phyloP scores from a whole-genome alignment of 2,329 filamentous ascomycete genomes.

The Xylaria multiplex region DNA sequence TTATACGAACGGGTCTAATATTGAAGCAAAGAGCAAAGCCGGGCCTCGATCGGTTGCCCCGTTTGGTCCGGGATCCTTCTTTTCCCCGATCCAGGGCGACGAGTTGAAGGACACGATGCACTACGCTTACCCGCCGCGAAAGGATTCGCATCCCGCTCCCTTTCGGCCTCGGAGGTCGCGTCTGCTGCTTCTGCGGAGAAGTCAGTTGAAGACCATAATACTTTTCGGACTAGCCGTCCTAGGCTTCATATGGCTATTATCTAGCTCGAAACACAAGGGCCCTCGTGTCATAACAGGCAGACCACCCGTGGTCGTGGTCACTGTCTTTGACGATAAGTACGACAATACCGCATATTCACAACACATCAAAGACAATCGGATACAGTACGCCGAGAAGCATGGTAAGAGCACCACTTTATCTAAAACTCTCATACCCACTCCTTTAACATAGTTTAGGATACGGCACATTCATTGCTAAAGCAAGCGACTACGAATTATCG shows the following conservation, averaged over 20 bases:
- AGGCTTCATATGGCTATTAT: slow-evolving; percentile 69
- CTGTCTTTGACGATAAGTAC: slow-evolving; percentile 76
- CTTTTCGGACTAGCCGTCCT: slow-evolving; percentile 65
- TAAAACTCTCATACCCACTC: too few species aligned
- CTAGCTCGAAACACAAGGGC: slow-evolving; percentile 49
- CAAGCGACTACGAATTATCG: slow-evolving; percentile 77
- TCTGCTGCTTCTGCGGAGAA: slow-evolving; percentile 66
- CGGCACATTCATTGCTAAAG: slow-evolving; percentile 80
- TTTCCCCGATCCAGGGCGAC: slow-evolving; percentile 17
- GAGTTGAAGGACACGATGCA: slow-evolving; percentile 70
- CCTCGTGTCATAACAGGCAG: slow-evolving; percentile 59
- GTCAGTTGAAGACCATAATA: slow-evolving; percentile 68
- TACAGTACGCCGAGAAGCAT: slow-evolving; percentile 85
- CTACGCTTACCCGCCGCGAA: slow-evolving; percentile 88
- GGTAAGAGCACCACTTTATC: slow-evolving; percentile 62
- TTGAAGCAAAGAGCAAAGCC: slow-evolving; percentile 7
- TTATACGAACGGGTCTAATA: slow-evolving; percentile 5
- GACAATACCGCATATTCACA: slow-evolving; percentile 75
- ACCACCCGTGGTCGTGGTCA: slow-evolving; percentile 80
- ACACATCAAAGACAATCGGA: slow-evolving; percentile 81
- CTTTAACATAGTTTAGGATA: slow-evolving; percentile 71
- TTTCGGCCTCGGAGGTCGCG: slow-evolving; percentile 71
- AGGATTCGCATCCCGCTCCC: slow-evolving; percentile 78
- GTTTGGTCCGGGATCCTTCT: not conserved
- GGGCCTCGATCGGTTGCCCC: slow-evolving; percentile 5